These are phyloP conservation scores for Stagonosporopsis vannaccii DNA, from an alignment of 2,329 filamentous ascomycete species.

Conservation along the genomic window DNA sequence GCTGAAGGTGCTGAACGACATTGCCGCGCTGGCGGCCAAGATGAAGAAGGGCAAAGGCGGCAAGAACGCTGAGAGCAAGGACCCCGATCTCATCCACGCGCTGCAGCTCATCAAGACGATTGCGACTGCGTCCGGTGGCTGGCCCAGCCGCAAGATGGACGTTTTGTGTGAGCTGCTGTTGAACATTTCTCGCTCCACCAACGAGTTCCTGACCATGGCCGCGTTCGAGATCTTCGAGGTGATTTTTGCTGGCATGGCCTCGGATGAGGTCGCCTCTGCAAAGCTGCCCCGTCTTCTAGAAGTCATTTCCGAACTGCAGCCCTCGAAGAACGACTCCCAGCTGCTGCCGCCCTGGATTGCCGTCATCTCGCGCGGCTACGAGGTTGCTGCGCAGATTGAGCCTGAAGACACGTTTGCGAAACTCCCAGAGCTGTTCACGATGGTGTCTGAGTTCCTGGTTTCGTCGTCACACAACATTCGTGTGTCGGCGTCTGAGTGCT, in stretches of 20 bases:
- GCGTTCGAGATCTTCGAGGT: conserved; percentile 98
- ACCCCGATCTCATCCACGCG: conserved; percentile 88
- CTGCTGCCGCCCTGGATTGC: conserved; percentile 96
- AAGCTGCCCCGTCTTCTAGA: conserved; percentile 90
- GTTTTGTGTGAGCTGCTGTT: conserved; percentile 87
- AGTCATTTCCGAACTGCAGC: conserved; percentile 89
- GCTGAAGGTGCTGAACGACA: conserved; percentile 78
- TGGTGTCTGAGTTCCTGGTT: conserved; percentile 81
- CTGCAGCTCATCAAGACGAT: conserved; percentile 92
- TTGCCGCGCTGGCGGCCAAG: conserved; percentile 75
- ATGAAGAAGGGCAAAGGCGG: conserved; percentile 67
- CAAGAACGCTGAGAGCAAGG: conserved; percentile 67
- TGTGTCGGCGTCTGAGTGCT: conserved; percentile 90
- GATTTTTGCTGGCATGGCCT: conserved; percentile 88
- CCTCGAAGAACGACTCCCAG: conserved; percentile 91
- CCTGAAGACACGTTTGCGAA: conserved; percentile 92
- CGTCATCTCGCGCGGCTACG: conserved; percentile 91
- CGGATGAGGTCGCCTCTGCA: conserved; percentile 80
- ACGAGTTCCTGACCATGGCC: conserved; percentile 95
- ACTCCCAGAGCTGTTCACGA: conserved; percentile 81
- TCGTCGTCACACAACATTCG: conserved; percentile 92
- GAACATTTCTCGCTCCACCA: conserved; percentile 85
- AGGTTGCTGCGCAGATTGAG: conserved; percentile 87
- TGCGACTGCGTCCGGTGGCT: conserved; percentile 85
- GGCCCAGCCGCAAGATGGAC: conserved; percentile 97